A percentile compares a stretch with the other conserved stretches of the same genome.
Conservation (phyloP, 805 yeast genomes). For the Blastobotrys parvus region DNA sequence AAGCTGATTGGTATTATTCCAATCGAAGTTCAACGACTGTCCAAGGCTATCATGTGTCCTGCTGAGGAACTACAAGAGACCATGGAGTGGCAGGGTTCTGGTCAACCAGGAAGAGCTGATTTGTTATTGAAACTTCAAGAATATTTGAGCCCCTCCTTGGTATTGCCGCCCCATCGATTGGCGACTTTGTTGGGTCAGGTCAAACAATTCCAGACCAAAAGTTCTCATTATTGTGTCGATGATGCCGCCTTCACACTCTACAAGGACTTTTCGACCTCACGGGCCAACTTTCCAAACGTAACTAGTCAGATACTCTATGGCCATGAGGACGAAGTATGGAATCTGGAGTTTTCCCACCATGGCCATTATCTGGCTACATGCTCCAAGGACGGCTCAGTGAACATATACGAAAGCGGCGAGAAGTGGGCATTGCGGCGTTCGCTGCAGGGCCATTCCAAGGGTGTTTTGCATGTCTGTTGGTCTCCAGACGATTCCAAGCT, state of each 20-base stretch:
- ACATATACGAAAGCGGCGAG: slow-evolving; percentile 44
- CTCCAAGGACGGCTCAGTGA: slow-evolving; percentile 55
- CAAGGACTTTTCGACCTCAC: slow-evolving; percentile 26
- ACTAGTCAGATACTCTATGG: slow-evolving; percentile 38
- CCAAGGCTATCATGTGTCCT: slow-evolving; percentile 24
- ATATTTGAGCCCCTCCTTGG: slow-evolving; percentile 42
- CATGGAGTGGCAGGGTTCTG: slow-evolving; percentile 29
- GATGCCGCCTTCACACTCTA: slow-evolving; percentile 25
- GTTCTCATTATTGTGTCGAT: slow-evolving; percentile 18
- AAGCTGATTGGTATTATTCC: neutral
- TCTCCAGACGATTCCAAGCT: slow-evolving; percentile 61
- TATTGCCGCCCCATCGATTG: slow-evolving; percentile 47
- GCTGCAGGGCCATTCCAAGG: slow-evolving; percentile 23
- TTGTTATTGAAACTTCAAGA: slow-evolving; percentile 37
- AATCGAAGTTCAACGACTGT: slow-evolving; percentile 22
- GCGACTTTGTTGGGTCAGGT: slow-evolving; percentile 46
- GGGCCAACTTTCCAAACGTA: slow-evolving; percentile 24
- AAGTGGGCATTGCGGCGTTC: slow-evolving; percentile 28
- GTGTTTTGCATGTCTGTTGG: slow-evolving; percentile 57
- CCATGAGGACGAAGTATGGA: slow-evolving; percentile 80
- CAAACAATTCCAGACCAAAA: slow-evolving; percentile 36
- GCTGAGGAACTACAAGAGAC: slow-evolving; percentile 19
- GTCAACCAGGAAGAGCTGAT: slow-evolving; percentile 30
- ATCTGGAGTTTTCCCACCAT: slow-evolving; percentile 62
- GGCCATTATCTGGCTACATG: slow-evolving; percentile 75